Evolutionary conservation across 176 grass and related monocot genomes (phyloP), one percentile per base, ranked within the genome.

Genomic region (Panicum miliaceum): DNA sequence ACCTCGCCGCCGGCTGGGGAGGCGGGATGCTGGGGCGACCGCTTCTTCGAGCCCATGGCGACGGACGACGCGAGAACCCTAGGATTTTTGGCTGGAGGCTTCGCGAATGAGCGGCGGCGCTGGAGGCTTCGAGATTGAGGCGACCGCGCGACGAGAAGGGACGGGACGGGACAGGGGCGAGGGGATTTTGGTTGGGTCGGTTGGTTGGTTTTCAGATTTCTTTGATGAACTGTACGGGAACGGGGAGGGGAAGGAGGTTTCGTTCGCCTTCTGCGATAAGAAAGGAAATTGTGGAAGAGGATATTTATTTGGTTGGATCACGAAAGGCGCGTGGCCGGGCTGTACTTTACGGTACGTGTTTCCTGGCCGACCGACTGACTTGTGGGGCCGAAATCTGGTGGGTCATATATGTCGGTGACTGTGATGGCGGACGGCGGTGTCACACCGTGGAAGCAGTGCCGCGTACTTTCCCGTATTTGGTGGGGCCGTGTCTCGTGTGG

Each of bases 1-100:
- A 4, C 73, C 68, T 45, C 46, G 46, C 59, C 68, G 46, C 15
- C 29, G 46, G 78, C 46, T 2, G 63, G 77, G 27, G 60, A 34
- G n/a, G 12, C 27, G 56, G 84, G n/a, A 14, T 35, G 88, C 74
- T 82, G 84, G 2, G 88, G 80, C 74, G 80, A 68, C 29, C 74
- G 73, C 61, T 86, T 90, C 74, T 51, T 83, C 3, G 68, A 90
- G 32, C 84, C 68, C 89, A 90, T 90, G 35, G 81, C 38, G 35
- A 60, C 6, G 14, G 29, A 27, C 64, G 70, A 15, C 3, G 79
- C 76, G 51, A 34, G 73, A 57, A 76, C 84, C 79, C 79, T 66
- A 66, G 35, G 38, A 72, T 35, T 46, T 41, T 0, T 77, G 18
- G 34, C 42, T 41, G 76, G 82, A 60, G 61, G 68, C 3, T 71